Evolutionary conservation across 2,329 filamentous ascomycete genomes (phyloP), one percentile per base, ranked within the genome.

Genomic region (Calonectria ilicicola): DNA sequence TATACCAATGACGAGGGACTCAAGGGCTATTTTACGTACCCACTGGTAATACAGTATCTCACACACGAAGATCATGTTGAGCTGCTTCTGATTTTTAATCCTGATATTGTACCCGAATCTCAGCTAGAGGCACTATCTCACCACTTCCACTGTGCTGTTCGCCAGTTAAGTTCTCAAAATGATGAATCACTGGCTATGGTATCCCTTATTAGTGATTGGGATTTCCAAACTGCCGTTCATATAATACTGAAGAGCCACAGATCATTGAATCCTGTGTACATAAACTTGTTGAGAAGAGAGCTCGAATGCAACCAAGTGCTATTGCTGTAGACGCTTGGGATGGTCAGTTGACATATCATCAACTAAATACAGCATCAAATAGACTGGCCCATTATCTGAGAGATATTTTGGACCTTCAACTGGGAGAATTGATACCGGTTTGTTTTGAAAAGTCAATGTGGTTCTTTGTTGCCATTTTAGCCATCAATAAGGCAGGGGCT

Each of bases 311-410:
- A 72, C 19, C 76, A 71, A 1, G 29, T 62, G 17, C 62, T 51
- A 9, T 70, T 53, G 80, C 79, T 0, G 49, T 81, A 0, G 53
- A 42, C n/a, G 74, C 81, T 0, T 82, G 80, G 78, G 79, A 82
- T 53, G 78, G 76, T 2, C 21, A 75, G 1, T 63, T 80, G 2
- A 79, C 78, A 0, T 82, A 78, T 21, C 26, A 10, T 0, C 53
- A 76, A 8, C 64, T 79, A 1, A 66, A 75, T 12, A 27, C 12
- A 1, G 26, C 69, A 5, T 27, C 77, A 2, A 67, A 35, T 4
- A 14, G 12, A 2, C 21, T 79, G 8, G 72, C 72, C 1, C n/a
- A 17, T 15, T 26, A 68, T 15, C 65, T 79, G 3, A 14, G 64
- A 9, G 14, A 44, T n/a, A 19, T 35, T 6, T 15, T 40, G 2